A percentile compares a stretch with the other conserved stretches of the same genome.
These are phyloP conservation scores for Scleroderma citrinum DNA, from an alignment of 768 basidiomycete genomes.

Conservation along the genomic window DNA sequence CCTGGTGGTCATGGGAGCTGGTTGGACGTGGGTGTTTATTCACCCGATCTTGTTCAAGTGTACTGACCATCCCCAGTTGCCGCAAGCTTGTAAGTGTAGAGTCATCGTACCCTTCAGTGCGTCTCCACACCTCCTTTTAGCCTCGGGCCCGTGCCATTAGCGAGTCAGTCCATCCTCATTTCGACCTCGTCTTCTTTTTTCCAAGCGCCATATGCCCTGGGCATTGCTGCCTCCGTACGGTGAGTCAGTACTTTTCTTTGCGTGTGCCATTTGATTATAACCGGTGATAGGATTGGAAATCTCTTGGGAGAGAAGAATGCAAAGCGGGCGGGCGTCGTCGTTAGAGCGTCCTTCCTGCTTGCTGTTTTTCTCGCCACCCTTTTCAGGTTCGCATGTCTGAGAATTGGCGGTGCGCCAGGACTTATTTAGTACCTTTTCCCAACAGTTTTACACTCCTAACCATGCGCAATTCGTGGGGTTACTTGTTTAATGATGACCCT, in stretches of 20 bases:
- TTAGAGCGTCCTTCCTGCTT: slow-evolving; percentile 61
- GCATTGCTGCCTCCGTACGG: slow-evolving; percentile 83
- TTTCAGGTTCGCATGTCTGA: slow-evolving; percentile 42
- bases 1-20: slow-evolving; percentile 98
- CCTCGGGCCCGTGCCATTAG: slow-evolving; percentile 74
- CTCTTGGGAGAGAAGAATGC: slow-evolving; percentile 78
- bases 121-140: slow-evolving; percentile 33
- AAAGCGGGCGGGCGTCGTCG: slow-evolving; percentile 61
- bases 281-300: slow-evolving; percentile 67
- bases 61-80: slow-evolving; percentile 33
- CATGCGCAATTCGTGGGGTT: slow-evolving; percentile 64
- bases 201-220: slow-evolving; percentile 78
- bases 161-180: slow-evolving; percentile 79
- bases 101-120: neutral
- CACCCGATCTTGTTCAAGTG: slow-evolving; percentile 1
- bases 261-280: neutral
- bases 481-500: slow-evolving; percentile 67
- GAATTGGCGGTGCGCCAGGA: neutral
- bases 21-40: slow-evolving; percentile 38
- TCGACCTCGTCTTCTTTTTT: slow-evolving; percentile 57
- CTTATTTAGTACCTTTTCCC: neutral
- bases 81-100: slow-evolving; percentile 41
- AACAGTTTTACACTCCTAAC: slow-evolving; percentile 46
- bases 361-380: slow-evolving; percentile 53
- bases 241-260: slow-evolving; percentile 24